Evolutionary conservation across 2,329 filamentous ascomycete genomes (phyloP), one percentile per base, ranked within the genome.

Genomic region (Acephala macrosclerotiorum): DNA sequence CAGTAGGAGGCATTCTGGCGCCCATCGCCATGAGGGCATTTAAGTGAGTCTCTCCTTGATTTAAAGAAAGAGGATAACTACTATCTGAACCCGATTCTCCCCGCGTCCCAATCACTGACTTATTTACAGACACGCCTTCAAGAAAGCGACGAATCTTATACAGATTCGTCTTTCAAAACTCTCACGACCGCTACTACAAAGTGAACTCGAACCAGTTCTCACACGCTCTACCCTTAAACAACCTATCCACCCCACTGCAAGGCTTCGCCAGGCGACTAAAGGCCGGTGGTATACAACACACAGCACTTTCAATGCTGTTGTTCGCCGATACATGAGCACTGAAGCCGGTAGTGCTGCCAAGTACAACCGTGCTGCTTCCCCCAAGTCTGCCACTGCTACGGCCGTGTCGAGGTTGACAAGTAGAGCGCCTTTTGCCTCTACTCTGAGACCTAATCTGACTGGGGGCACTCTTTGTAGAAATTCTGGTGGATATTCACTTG

Each of bases 371-470:
- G 77, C 84, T 29, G 80, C 83, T 1, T 85, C 86, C 59, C 85
- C 85, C 38, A 82, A 82, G 63, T 89, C 88, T 29, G 81, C 82
- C 4, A 83, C 88, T 62, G 83, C 83, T 26, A 79, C 81, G 20
- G 84, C 84, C 22, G 81, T 91, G 63, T 84, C 83, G 36, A 86
- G 89, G 67, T 85, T 91, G 65, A 89, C 92, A 18, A 89, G 89
- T 33, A 89, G 92, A 59, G 89, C 94, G 35, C 95, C 95, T 0
- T 98, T 98, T 77, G 91, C 94, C 3, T 93, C 89, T 59, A 91
- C 94, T 1, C 87, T 99, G 40, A 91, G 96, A 40, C 96, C 96
- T 1, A 98, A 97, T 76, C 82, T 98, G 70, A 97, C 94, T 0
- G 95, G 94, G 57, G 94, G 95, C 49, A 89, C 93, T 26, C 81